Base-by-base conservation (phyloP, 1,284 basidiomycete species). In the Mrakiaceae sp. region DNA sequence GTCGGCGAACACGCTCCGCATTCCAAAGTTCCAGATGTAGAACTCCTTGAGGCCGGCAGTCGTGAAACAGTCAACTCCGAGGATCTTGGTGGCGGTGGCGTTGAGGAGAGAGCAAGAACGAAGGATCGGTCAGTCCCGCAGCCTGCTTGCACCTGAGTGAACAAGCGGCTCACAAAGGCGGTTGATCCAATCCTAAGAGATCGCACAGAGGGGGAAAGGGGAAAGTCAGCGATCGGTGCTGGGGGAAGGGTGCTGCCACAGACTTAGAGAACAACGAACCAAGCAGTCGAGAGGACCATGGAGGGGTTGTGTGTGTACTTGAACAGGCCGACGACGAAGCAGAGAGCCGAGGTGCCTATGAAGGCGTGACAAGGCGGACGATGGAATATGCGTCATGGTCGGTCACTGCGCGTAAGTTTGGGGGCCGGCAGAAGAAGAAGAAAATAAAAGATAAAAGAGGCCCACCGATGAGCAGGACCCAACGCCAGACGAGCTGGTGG, bases 1-100 rank as follows among this genome's bases (percentile, higher is more conserved):
- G 3, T 78, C 71, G 8, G 79, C 80, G 76, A 92, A 91, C 42
- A 66, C 62, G 14, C 54, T 44, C 14, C 60, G 16, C 64, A 73
- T 77, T 16, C 94, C 94, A 56, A 98, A 79, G 72, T 96, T 97
- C 85, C 88, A 95, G 60, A 95, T 80, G 76, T 96, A 97, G 77
- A 95, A 96, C 87, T 96, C 94, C 78, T 97, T 97, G 66, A 96
- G 81, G 40, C 88, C 88, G 4, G 87, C 88, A 5, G 88, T 87
- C 3, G 90, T 88, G 74, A 85, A 97, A 76, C 94, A 97, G 76
- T 98, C 94, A 60, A 96, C 84, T 8, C 93, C 93, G 27, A 97
- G 80, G 66, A 93, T 90, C 60, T 61, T 27, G 27, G 27, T 27
- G 27, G 27, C 27, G 27, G 27, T 27, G 27, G 58, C 2, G 44